Evolutionary conservation across 78 protist genomes (phyloP).

Genomic region (Dictyostelium brefeldianum): DNA sequence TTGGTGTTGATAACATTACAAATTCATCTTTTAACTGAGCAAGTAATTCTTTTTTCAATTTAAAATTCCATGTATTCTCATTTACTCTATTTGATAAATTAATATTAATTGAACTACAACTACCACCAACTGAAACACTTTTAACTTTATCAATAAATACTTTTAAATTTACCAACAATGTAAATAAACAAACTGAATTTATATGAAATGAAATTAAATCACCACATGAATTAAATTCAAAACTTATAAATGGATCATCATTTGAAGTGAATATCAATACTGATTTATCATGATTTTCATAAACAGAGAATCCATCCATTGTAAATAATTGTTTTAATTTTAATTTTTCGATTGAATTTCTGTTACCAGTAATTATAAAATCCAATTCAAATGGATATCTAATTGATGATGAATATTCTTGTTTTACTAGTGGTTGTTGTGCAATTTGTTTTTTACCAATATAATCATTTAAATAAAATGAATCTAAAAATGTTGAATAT

Average conservation of each 20-base stretch:
- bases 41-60: neutral
- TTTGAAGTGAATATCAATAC: neutral
- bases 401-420: neutral
- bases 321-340: too few relatives aligned
- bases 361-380: neutral
- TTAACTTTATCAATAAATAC: neutral
- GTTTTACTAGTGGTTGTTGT: too few relatives aligned
- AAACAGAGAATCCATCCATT: neutral
- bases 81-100: neutral
- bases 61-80: neutral
- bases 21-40: slow-evolving; percentile 1
- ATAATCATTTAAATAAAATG: slow-evolving; percentile 1
- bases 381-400: neutral
- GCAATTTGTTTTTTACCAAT: neutral
- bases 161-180: neutral
- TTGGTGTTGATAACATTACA: neutral
- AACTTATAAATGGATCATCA: neutral
- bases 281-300: neutral
- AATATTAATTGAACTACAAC: neutral
- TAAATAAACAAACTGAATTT: slow-evolving; percentile 16
- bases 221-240: neutral
- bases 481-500: slow-evolving; percentile 1
- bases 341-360: neutral
- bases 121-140: neutral
- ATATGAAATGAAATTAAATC: neutral